Evolutionary conservation across 1,284 basidiomycete species (phyloP).

Genomic region (Apiotrichum porosum): DNA sequence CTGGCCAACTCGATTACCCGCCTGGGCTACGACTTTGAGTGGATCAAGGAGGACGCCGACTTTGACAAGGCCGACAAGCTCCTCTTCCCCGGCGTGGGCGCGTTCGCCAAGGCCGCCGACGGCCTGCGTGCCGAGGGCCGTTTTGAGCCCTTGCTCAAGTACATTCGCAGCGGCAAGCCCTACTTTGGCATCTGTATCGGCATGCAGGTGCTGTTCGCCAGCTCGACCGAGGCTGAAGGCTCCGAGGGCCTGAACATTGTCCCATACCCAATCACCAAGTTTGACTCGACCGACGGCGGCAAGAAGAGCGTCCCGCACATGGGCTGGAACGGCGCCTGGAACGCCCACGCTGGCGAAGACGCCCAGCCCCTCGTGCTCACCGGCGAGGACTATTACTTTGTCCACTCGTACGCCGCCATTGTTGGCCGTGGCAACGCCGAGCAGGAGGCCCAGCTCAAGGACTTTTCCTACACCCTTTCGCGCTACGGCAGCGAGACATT

Average conservation of each 20-base stretch:
- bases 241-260: slow-evolving; percentile 49
- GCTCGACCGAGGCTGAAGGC: slow-evolving; percentile 65
- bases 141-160: slow-evolving; percentile 71
- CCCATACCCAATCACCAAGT: slow-evolving; percentile 47
- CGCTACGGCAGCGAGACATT: slow-evolving; percentile 95
- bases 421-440: slow-evolving; percentile 51
- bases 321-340: slow-evolving; percentile 80
- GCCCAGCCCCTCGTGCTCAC: slow-evolving; percentile 45
- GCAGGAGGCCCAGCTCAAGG: slow-evolving; percentile 48
- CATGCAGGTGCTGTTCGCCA: slow-evolving; percentile 88
- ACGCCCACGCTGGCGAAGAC: slow-evolving; percentile 19
- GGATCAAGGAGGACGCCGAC: slow-evolving; percentile 81
- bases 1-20: slow-evolving; percentile 86
- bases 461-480: slow-evolving; percentile 80
- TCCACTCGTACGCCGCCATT: slow-evolving; percentile 81
- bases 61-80: slow-evolving; percentile 84
- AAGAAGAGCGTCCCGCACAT: slow-evolving; percentile 92
- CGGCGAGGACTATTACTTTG: slow-evolving; percentile 82
- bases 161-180: slow-evolving; percentile 83
- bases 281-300: slow-evolving; percentile 32
- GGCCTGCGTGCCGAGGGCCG: slow-evolving; percentile 71
- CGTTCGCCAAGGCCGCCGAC: slow-evolving; percentile 82
- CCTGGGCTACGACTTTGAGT: slow-evolving; percentile 83
- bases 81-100: slow-evolving; percentile 96
- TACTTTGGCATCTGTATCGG: slow-evolving; percentile 99